Base-by-base conservation (phyloP, 148 eudicot genomes). In the Amaranthus hypochondriacus region DNA sequence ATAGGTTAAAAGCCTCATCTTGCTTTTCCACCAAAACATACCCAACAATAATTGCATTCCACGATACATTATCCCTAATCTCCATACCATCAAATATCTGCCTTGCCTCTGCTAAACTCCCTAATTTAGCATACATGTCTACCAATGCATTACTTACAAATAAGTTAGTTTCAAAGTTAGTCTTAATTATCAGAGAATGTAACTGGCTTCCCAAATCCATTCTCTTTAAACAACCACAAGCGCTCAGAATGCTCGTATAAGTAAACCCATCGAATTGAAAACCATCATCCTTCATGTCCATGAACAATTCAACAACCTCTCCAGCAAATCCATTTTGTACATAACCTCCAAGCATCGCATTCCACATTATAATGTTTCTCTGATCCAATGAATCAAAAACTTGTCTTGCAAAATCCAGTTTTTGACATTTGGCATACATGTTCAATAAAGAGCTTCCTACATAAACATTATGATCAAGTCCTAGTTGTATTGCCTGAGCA, bases 31-130 rank as follows among this genome's bases (percentile, higher is more conserved):
- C 85, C 84, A 89, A 94, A 51, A 91, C 97, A 73, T 83, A 87
- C 66, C 98, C 96, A 58, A 86, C 98, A 65, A 94, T 91, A 61
- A 94, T 94, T 51, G 93, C 90, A 82, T 91, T 94, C 98, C 98
- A 94, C 48, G 98, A 94, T 74, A 91, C 89, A 82, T 89, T 83
- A 81, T 94, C 98, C 76, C 81, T 88, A 58, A 58, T 67, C 43
- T 59, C 67, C 56, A 91, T 79, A 55, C 68, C 80, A 62, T 88
- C 89, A 75, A 94, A 94, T 73, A 84, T 76, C 74, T 72, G 69
- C 62, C 84, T 87, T 54, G 98, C 90, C 49, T 86, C 85, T 60
- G 69, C 73, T 81, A 89, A 83, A 81, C 86, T 79, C 49, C 91
- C 88, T 48, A 88, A 82, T 74, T 94, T 94, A 55, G 97, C 97